Conservation (phyloP, 352 stramenopile species). For the Phytophthora sojae region DNA sequence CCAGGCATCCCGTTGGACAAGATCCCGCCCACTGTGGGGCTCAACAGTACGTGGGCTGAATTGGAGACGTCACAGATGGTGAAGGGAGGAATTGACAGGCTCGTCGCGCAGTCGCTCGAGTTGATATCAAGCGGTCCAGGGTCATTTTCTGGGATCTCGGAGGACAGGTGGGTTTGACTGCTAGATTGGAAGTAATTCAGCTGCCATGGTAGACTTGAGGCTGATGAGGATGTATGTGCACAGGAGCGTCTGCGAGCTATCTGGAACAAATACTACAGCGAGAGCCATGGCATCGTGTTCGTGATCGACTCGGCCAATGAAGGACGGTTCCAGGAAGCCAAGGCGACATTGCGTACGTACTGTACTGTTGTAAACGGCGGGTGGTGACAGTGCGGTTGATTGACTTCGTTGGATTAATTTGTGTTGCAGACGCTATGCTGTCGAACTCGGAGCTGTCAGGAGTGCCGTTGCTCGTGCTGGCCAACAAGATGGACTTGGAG, state of each 20-base stretch:
- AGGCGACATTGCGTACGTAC: conserved; percentile 78
- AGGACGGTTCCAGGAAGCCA: conserved; percentile 89
- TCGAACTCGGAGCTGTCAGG: conserved; percentile 77
- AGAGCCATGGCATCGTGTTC: conserved; percentile 93
- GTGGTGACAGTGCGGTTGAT: not conserved
- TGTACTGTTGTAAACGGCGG: no score
- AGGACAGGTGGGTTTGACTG: conserved; percentile 63
- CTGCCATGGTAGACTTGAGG: not conserved
- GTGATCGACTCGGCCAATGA: conserved; percentile 91
- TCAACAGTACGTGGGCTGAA: conserved; percentile 76
- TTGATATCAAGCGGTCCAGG: conserved; percentile 85
- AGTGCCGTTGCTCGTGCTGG: conserved; percentile 89
- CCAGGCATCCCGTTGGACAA: conserved; percentile 90
- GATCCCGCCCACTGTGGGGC: conserved; percentile 91
- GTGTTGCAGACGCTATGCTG: conserved; percentile 75
- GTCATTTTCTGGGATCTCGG: conserved; percentile 95
- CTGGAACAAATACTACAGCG: conserved; percentile 95
- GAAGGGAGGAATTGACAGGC: no score
- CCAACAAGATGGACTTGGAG: conserved; percentile 93
- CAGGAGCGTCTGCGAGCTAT: conserved; percentile 89
- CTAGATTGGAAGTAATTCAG: not conserved
- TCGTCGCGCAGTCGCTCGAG: conserved; percentile 60
- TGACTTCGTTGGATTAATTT: not conserved
- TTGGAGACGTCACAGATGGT: not conserved
- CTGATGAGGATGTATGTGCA: not conserved